Base-by-base conservation (phyloP, 2,329 filamentous ascomycete genomes). In the Bertia moriformis region DNA sequence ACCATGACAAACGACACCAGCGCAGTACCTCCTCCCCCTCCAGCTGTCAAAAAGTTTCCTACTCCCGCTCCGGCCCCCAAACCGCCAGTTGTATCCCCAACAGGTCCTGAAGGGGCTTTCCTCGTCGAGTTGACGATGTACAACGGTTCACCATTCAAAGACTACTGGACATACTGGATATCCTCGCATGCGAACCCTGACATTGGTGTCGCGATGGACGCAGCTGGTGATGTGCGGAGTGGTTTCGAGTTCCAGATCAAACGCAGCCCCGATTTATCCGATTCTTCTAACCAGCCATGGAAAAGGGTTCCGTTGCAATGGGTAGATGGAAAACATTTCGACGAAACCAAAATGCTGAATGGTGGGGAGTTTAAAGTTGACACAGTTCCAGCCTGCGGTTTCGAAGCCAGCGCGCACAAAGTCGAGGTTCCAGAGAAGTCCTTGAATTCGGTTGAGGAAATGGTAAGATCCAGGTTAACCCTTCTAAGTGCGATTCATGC, bases 121-220 rank as follows among this genome's bases (percentile, higher is more conserved):
- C 32, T 55, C 3, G 41, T 57, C 14, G 48, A 57, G 19, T 39
- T 58, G 4, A 33, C 57, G 13, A 49, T 49, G 17, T 56, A 42
- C 44, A 58, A 51, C 38, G 56, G 56, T 14, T 17, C 38, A 0
- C 55, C 52, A 0, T 59, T 56, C 45, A 56, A 54, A 33, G 50
- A 60, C 38, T 54, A 59, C 44, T 59, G 56, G 56, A 51, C 52
- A 2, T 59, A 56, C 37, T 59, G 42, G 32, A 36, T 58, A 1
- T 32, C 38, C 15, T 52, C 51, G 0, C 42, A 36, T 3, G 1
- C 4, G 0, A 14, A 48, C 14, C 36, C 43, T 1, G 24, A 48
- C 4, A n/a, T 49, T 2, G 55, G 56, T 4, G 48, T 53, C 4
- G n/a, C 46, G 18, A 44, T 57, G 12, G 50, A 57, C 14, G 55